These are phyloP conservation scores for Tuber brumale DNA, from an alignment of 495 filamentous ascomycete species.

Conservation along the genomic window DNA sequence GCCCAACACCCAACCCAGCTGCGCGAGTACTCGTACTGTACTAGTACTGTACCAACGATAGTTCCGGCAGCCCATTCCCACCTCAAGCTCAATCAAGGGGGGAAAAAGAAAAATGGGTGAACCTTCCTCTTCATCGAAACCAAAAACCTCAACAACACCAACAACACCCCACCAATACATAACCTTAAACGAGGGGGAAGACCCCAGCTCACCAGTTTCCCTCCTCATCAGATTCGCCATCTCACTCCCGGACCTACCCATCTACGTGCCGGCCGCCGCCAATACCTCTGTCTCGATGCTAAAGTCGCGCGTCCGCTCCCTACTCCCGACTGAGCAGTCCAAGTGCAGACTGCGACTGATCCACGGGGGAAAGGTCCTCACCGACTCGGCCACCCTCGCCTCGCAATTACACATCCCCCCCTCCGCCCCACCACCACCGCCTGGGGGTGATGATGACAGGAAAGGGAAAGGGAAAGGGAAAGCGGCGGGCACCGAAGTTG, in stretches of 20 bases:
- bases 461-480: constrained; percentile 45
- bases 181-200: constrained; percentile 37
- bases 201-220: constrained; percentile 50
- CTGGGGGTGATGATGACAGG: constrained; percentile 27
- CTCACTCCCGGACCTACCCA: constrained; percentile 71
- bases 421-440: constrained; percentile 45
- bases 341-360: constrained; percentile 74
- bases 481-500: constrained; percentile 34
- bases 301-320: constrained; percentile 70
- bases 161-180: not conserved
- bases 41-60: no score
- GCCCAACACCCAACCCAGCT: no score
- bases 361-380: constrained; percentile 74
- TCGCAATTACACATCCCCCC: constrained; percentile 58
- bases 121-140: constrained; percentile 16
- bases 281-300: constrained; percentile 66
- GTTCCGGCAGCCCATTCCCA: not conserved
- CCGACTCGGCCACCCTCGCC: constrained; percentile 60
- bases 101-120: constrained; percentile 20
- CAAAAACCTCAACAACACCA: not conserved
- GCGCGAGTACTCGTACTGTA: no score
- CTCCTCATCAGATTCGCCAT: constrained; percentile 85
- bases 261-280: constrained; percentile 61
- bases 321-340: constrained; percentile 57
- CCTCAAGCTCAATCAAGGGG: not conserved